phyloP scores from a whole-genome alignment of 257 asterid species.

The Nicotiana noctiflora region DNA sequence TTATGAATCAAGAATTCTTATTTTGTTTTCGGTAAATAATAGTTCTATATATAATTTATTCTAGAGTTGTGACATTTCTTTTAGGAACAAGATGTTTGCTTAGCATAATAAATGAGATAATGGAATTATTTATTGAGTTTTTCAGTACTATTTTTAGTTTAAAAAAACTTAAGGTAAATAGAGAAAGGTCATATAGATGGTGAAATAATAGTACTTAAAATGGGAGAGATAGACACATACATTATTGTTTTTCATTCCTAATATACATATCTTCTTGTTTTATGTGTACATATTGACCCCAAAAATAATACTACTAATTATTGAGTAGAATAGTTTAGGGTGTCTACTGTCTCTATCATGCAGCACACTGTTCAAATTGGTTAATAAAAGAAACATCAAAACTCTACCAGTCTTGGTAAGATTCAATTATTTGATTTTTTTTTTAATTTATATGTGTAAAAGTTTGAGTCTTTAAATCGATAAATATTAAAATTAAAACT shows the following conservation, averaged over 20 bases:
- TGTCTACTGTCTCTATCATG: not conserved
- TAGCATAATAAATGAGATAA: too few species aligned
- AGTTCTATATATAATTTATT: not conserved
- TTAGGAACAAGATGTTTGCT: too few species aligned
- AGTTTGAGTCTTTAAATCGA: too few species aligned
- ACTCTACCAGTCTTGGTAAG: not conserved
- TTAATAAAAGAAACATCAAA: not conserved
- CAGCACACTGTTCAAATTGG: not conserved
- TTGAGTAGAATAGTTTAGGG: not conserved
- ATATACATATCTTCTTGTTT: not conserved
- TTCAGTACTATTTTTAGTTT: not conserved
- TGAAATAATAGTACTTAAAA: not conserved
- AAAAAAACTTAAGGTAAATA: not conserved
- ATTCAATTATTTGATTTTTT: not conserved
- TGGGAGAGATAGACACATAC: not conserved
- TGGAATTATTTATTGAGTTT: not conserved
- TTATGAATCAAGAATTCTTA: not conserved
- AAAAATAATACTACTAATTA: not conserved
- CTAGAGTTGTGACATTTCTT: not conserved
- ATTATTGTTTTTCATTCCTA: not conserved
- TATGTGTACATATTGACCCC: not conserved
- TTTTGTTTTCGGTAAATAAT: not conserved
- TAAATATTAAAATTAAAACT: too few species aligned
- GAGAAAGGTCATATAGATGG: not conserved
- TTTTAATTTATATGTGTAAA: not conserved